Percentiles rank a stretch among this genome's conserved stretches.
phyloP scores from a whole-genome alignment of 768 basidiomycete species.

The Lentinus tigrinus region DNA sequence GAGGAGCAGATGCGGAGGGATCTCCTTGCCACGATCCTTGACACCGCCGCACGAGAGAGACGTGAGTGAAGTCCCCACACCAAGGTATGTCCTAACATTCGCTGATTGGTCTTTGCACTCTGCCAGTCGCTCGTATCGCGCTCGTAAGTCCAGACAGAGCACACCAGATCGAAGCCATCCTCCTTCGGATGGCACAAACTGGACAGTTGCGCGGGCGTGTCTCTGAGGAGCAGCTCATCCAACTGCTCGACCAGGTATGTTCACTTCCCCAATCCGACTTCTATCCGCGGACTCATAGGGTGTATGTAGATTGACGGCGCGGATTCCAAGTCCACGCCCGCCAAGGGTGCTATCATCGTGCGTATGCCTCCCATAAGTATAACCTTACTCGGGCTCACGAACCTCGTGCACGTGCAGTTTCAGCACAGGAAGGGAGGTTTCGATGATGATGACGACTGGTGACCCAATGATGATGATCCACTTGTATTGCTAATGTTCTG shows the following conservation, averaged over 20 bases:
- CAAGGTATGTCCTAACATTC: background rate
- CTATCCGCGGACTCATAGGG: background rate
- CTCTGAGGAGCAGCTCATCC: slow-evolving; percentile 79
- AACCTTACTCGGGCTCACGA: background rate
- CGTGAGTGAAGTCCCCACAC: slow-evolving; percentile 41
- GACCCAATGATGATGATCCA: slow-evolving; percentile 8
- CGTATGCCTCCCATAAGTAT: too few relatives aligned
- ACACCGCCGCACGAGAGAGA: slow-evolving; percentile 77
- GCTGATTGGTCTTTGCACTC: background rate
- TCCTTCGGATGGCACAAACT: slow-evolving; percentile 79
- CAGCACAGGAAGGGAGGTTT: slow-evolving; percentile 37
- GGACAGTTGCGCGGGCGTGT: slow-evolving; percentile 80
- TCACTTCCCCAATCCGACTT: background rate
- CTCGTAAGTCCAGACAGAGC: slow-evolving; percentile 84
- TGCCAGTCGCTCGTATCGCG: slow-evolving; percentile 78
- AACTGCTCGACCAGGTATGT: slow-evolving; percentile 78
- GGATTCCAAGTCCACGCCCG: slow-evolving; percentile 31
- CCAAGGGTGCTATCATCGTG: slow-evolving; percentile 43
- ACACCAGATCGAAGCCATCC: slow-evolving; percentile 73
- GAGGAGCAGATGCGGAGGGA: slow-evolving; percentile 79
- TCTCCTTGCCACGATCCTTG: slow-evolving; percentile 75
- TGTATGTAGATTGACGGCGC: slow-evolving; percentile 44
- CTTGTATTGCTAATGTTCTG: background rate
- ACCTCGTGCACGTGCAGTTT: slow-evolving; percentile 17
- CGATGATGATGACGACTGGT: slow-evolving; percentile 35